phyloP scores from a whole-genome alignment of 345 rosid species.

The Arabis alpina region DNA sequence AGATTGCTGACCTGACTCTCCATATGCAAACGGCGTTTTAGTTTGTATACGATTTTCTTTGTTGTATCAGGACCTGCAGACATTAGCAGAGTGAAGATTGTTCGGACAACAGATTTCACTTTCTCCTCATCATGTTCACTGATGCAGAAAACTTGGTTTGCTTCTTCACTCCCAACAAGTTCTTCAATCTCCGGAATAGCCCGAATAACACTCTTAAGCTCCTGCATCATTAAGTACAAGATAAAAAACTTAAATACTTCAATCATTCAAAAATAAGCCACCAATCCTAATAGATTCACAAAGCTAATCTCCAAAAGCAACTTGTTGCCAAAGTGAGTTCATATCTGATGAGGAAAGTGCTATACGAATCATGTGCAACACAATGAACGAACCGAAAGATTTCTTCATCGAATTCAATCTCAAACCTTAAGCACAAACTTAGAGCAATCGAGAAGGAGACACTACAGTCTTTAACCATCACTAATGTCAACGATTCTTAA shows the following conservation, averaged over 20 bases:
- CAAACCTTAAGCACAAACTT: background rate
- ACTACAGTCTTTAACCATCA: conserved; percentile 5
- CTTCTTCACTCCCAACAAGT: conserved; percentile 67
- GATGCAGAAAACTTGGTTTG: conserved; percentile 53
- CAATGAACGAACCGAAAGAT: background rate
- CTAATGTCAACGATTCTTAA: conserved; percentile 1
- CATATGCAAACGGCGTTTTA: conserved; percentile 65
- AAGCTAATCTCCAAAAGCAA: background rate
- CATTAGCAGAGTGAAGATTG: conserved; percentile 83
- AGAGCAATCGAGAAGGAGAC: background rate
- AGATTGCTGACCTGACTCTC: conserved; percentile 66
- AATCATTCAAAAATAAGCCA: background rate
- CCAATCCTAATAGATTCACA: background rate
- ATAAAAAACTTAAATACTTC: conserved; percentile 11
- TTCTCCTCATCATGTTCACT: conserved; percentile 55
- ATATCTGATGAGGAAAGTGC: background rate
- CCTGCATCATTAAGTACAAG: conserved; percentile 52
- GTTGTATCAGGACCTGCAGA: conserved; percentile 74
- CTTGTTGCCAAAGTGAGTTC: background rate
- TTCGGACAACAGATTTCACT: conserved; percentile 64
- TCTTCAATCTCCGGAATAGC: conserved; percentile 84
- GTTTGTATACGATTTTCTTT: conserved; percentile 54
- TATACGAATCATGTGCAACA: background rate
- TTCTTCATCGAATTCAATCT: background rate
- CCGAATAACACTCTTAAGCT: conserved; percentile 77